Conservation (phyloP, 2,329 filamentous ascomycete genomes). For the Colletotrichum orbiculare region DNA sequence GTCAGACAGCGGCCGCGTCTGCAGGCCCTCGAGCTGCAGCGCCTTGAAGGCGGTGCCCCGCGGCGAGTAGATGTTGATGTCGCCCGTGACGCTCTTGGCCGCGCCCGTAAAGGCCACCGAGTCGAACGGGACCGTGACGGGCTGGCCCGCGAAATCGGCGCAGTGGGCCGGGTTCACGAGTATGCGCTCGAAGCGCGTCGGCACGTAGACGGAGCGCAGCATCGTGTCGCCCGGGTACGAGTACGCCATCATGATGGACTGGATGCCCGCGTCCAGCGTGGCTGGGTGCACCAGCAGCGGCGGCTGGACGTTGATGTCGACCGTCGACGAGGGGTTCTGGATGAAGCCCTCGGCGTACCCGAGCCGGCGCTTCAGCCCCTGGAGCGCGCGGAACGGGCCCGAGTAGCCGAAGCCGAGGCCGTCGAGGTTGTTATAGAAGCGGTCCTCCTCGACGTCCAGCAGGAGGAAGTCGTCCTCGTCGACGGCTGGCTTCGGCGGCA, state of each 20-base stretch:
- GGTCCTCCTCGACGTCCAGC: too few species aligned
- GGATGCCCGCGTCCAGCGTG: constrained; percentile 48
- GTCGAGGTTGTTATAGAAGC: too few species aligned
- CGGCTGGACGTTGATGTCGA: not conserved
- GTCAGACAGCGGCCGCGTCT: too few species aligned
- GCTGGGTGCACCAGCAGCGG: constrained; percentile 44
- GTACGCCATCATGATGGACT: constrained; percentile 45
- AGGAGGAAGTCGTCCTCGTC: too few species aligned
- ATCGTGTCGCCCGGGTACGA: constrained; percentile 45
- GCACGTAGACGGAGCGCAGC: constrained; percentile 45
- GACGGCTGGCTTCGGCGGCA: too few species aligned
- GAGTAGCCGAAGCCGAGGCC: too few species aligned
- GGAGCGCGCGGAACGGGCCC: constrained; percentile 12
- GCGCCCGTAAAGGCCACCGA: too few species aligned
- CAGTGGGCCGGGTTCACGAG: not conserved
- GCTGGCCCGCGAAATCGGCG: not conserved
- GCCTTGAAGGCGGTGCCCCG: too few species aligned
- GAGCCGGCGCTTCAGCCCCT: constrained; percentile 4
- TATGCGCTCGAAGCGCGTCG: constrained; percentile 40
- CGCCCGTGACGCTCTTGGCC: too few species aligned
- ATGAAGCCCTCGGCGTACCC: not conserved
- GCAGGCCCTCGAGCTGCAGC: too few species aligned
- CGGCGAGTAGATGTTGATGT: too few species aligned
- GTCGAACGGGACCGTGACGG: too few species aligned
- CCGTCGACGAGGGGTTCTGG: not conserved